Conservation (phyloP, 2,329 filamentous ascomycete species). For the Phoma sp. region DNA sequence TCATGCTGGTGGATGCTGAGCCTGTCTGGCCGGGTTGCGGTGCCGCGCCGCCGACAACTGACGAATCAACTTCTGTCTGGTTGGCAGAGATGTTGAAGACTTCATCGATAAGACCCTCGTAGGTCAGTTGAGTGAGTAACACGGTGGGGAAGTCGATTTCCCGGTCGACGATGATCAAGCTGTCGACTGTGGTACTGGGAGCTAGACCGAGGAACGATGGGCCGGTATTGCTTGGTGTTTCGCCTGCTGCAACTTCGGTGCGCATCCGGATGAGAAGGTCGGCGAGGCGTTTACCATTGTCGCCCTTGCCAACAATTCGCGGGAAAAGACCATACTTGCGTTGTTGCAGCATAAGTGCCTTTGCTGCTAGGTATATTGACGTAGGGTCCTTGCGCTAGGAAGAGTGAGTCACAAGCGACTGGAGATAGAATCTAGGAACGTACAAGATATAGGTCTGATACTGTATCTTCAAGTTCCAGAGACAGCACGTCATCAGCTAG, state of each 20-base stretch:
- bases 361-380: constrained; percentile 85
- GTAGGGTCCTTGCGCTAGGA: constrained; percentile 81
- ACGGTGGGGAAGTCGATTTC: constrained; percentile 93
- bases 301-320: constrained; percentile 91
- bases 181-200: constrained; percentile 87
- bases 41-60: constrained; percentile 78
- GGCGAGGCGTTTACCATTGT: constrained; percentile 87
- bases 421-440: constrained; percentile 19
- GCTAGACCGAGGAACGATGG: constrained; percentile 69
- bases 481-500: constrained; percentile 91
- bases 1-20: constrained; percentile 61
- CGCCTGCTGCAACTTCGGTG: constrained; percentile 82
- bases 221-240: constrained; percentile 66
- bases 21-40: constrained; percentile 62
- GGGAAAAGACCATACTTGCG: constrained; percentile 92
- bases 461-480: constrained; percentile 85
- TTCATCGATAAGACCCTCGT: constrained; percentile 95
- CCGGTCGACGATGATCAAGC: constrained; percentile 91
- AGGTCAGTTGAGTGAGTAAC: constrained; percentile 92
- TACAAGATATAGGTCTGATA: constrained; percentile 83
- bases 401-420: constrained; percentile 30
- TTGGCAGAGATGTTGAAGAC: constrained; percentile 91
- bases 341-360: constrained; percentile 93
- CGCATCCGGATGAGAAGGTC: constrained; percentile 90
- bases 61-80: constrained; percentile 89